Conservation (phyloP, 2,329 filamentous ascomycete species). For the Fusarium ramigenum region DNA sequence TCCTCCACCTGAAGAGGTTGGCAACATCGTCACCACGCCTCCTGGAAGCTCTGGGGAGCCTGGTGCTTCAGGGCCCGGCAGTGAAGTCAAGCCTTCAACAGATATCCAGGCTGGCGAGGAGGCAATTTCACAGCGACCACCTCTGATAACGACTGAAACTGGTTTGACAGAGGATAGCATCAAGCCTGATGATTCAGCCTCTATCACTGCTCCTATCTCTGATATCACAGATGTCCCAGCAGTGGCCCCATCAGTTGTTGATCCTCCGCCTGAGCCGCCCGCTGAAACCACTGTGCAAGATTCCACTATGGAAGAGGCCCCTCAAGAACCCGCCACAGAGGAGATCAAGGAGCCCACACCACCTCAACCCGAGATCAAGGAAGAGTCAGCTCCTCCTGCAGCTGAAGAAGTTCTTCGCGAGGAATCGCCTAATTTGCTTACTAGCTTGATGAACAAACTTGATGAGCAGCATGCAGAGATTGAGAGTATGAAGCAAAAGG, state of each 20-base stretch:
- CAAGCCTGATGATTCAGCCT: constrained; percentile 52
- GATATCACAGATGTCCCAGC: constrained; percentile 45
- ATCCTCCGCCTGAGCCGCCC: constrained; percentile 18
- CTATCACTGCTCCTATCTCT: constrained; percentile 42
- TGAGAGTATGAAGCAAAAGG: constrained; percentile 1
- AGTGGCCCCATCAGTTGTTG: constrained; percentile 33
- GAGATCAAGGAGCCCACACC: constrained; percentile 36
- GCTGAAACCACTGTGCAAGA: constrained; percentile 30
- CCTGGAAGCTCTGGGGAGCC: constrained; percentile 41
- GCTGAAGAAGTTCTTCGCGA: constrained; percentile 41
- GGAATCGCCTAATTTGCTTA: constrained; percentile 52
- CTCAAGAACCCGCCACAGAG: constrained; percentile 13
- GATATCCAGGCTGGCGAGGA: constrained; percentile 38
- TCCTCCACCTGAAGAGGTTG: constrained; percentile 52
- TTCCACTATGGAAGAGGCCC: background rate
- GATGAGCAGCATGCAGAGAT: constrained; percentile 49
- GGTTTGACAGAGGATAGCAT: constrained; percentile 51
- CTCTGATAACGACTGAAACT: constrained; percentile 45
- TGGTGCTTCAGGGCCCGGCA: constrained; percentile 36
- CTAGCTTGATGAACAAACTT: constrained; percentile 57
- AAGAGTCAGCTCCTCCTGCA: constrained; percentile 43
- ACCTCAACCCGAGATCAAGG: constrained; percentile 10
- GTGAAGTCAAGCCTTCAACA: constrained; percentile 41
- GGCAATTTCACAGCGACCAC: constrained; percentile 30
- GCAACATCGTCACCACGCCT: constrained; percentile 51